Conservation (phyloP, 805 yeast species). For the Geotrichum ghanense region DNA sequence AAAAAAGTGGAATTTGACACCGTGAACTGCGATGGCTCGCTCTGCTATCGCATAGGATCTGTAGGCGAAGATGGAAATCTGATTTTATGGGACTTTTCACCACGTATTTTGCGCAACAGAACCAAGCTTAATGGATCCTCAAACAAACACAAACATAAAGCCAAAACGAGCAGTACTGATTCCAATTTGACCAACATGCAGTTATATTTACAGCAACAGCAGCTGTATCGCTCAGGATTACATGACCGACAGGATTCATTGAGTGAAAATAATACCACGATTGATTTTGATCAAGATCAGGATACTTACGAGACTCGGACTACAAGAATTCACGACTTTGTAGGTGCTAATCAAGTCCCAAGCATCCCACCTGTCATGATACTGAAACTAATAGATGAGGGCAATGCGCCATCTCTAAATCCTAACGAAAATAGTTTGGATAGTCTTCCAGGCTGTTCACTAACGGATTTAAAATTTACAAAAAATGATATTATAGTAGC, state of each 20-base stretch:
- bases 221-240: not conserved
- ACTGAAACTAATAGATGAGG: not conserved
- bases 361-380: not conserved
- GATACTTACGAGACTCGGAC: not conserved
- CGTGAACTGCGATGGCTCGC: constrained; percentile 23
- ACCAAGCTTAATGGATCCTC: too few relatives aligned
- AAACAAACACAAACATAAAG: too few relatives aligned
- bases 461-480: not conserved
- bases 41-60: constrained; percentile 37
- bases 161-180: too few relatives aligned
- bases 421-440: too few relatives aligned
- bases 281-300: not conserved
- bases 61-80: constrained; percentile 49
- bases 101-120: constrained; percentile 29
- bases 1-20: constrained; percentile 35
- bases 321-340: not conserved
- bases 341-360: not conserved
- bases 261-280: not conserved
- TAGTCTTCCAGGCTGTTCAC: too few relatives aligned
- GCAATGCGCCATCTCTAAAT: too few relatives aligned
- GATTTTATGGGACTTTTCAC: constrained; percentile 43
- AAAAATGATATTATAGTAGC: not conserved
- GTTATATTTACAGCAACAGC: not conserved
- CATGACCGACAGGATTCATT: not conserved
- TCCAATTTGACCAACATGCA: not conserved